Base-by-base conservation (phyloP, 768 basidiomycete species). In the Boletus tylopilopsis region DNA sequence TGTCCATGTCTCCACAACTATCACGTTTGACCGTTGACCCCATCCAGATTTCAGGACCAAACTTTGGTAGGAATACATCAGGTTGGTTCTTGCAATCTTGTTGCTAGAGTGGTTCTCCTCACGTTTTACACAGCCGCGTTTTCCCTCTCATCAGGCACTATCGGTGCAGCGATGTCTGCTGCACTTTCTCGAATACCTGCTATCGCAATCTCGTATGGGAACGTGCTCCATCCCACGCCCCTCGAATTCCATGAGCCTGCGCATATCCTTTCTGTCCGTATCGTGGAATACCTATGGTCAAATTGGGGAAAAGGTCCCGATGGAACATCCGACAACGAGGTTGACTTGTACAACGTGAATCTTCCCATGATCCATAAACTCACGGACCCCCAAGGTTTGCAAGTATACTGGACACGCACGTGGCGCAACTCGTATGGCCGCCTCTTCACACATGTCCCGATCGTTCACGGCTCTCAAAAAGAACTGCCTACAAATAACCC, bases 151-250 rank as follows among this genome's bases (percentile, higher is more conserved):
- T 94, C 90, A 24, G 94, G 94, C 2, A 97, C 94, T 2, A 76
- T 98, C 54, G 94, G 94, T 33, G 94, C 93, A 3, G 88, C 94
- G 15, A 73, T 97, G 66, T 88, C 88, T 23, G 84, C 86, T 19
- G 80, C 81, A 21, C 75, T 93, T 37, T 84, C 86, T 22, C 75
- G 74, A 49, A 75, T 73, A 24, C 85, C 90, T 33, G 81, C 90
- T 35, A 87, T 96, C 50, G 94, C 94, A 1, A 62, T 97, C 32
- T 94, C 91, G 0, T 95, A 96, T 64, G 92, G 92, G 30, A 88
- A 77, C 15, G 80, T 94, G 44, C 64, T 77, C 38, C 77, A 81
- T 60, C 87, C 89, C 2, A 84, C 85, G 6, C 84, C 90, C 2
- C 53, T 66, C 8, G 54, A 68, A 15, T 77, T 78, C 45, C 73